A percentile compares a stretch with the other conserved stretches of the same genome.
phyloP scores from a whole-genome alignment of 768 basidiomycete species.

The Hypsizygus marmoreus region DNA sequence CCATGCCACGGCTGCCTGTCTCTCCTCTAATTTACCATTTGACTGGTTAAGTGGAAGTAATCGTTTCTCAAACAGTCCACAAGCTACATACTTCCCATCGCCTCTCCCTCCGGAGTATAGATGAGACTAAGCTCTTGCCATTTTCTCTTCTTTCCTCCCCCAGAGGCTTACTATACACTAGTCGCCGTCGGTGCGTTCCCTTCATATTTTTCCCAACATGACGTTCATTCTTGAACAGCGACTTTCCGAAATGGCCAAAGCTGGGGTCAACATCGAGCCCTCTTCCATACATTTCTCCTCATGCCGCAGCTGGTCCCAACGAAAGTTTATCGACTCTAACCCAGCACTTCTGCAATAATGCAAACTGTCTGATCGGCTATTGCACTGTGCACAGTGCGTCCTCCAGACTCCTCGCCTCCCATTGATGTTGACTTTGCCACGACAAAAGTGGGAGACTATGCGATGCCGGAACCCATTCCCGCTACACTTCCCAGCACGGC shows the following conservation, averaged over 20 bases:
- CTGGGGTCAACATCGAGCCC: constrained; percentile 7
- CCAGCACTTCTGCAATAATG: constrained; percentile 51
- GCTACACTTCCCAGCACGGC: constrained; percentile 24
- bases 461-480: constrained; percentile 25
- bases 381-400: constrained; percentile 52
- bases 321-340: constrained; percentile 34
- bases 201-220: neutral
- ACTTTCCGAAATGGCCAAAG: constrained; percentile 33
- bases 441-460: constrained; percentile 27
- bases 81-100: constrained; percentile 39
- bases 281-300: constrained; percentile 6
- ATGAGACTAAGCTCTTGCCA: constrained; percentile 49
- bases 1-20: neutral
- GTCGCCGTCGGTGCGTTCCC: constrained; percentile 17
- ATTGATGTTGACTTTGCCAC: constrained; percentile 1
- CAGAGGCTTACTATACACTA: constrained; percentile 27
- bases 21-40: constrained; percentile 1
- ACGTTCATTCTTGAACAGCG: constrained; percentile 19
- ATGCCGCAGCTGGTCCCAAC: constrained; percentile 13
- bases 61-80: constrained; percentile 49
- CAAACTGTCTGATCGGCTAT: constrained; percentile 51
- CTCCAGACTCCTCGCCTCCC: neutral
- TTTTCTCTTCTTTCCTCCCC: constrained; percentile 29
- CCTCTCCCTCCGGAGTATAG: constrained; percentile 47
- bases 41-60: constrained; percentile 42